Percentiles rank a stretch among this genome's conserved stretches.
Conservation (phyloP, 345 rosid genomes). For the Eucalyptus globulus region DNA sequence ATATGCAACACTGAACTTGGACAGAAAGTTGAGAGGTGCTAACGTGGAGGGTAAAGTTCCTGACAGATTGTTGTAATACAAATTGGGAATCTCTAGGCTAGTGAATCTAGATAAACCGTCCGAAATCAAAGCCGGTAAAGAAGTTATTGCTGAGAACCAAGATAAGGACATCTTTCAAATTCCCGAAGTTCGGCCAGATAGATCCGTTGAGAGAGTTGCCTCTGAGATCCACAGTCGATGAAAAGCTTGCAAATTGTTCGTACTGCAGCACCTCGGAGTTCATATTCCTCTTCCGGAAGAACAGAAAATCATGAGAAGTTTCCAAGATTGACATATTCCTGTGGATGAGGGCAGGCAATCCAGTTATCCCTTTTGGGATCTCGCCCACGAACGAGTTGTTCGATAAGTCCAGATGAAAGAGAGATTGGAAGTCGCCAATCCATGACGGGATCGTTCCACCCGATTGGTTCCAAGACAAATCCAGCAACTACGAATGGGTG, state of each 20-base stretch:
- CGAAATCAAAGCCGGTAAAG: background rate
- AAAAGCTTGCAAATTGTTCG: background rate
- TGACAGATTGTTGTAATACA: background rate
- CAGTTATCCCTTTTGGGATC: background rate
- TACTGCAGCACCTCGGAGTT: background rate
- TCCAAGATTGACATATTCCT: background rate
- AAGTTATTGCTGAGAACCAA: background rate
- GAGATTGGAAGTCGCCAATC: background rate
- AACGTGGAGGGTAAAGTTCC: background rate
- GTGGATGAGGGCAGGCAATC: background rate
- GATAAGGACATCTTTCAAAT: background rate
- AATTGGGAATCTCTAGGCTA: background rate
- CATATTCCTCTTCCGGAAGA: background rate
- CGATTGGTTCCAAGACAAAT: background rate
- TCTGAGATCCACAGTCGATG: background rate
- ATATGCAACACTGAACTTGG: background rate
- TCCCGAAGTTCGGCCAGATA: background rate
- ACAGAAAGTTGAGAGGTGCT: background rate
- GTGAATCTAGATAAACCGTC: background rate
- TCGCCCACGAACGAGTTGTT: background rate
- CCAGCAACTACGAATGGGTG: background rate
- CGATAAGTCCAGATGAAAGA: conserved; percentile 2
- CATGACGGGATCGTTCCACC: background rate
- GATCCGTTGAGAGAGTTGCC: background rate
- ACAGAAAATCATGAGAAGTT: background rate